Base-by-base conservation (phyloP, 768 basidiomycete species). In the Vishniacozyma victoriae region DNA sequence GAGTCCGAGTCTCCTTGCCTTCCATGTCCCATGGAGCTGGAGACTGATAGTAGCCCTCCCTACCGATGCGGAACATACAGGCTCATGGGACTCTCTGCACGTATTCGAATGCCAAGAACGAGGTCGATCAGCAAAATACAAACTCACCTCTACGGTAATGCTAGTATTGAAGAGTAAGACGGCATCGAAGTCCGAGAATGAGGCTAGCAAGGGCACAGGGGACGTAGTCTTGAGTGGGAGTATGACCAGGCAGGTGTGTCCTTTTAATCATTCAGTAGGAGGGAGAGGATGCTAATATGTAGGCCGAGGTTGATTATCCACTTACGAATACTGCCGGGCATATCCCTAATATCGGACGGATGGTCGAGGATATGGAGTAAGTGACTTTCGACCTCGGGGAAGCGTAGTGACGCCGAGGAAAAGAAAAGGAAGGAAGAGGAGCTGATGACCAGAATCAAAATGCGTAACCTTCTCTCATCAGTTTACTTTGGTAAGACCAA, bases 41-140 rank as follows among this genome's bases (percentile, higher is more conserved):
- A n/a, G n/a, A n/a, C n/a, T n/a, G n/a, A n/a, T n/a, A n/a, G n/a
- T n/a, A n/a, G n/a, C n/a, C n/a, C n/a, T n/a, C n/a, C n/a, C n/a
- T n/a, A n/a, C n/a, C 20, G 47, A 49, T 4, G 48, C 57, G 6
- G 42, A 55, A 1, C 62, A 64, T 7, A 80, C 85, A 0, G 89
- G 90, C 19, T 84, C 88, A 45, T 99, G 95, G 95, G 92, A 99
- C 68, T 93, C 91, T 1, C 89, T 99, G 53, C 95, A 99, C 67
- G 93, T 97, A 44, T 96, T 99, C 59, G 95, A 99, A 72, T 80
- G 86, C 2, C 78, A 80, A n/a, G 91, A 95, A 67, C 82, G 91
- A 37, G 91, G 87, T 4, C 79, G 93, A 41, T 83, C 86, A 59
- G 91, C 93, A 3, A 89, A 89, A 62, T 99, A 97, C 76, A 96